Base-by-base conservation (phyloP, 768 basidiomycete species). In the Lepiota venenata region DNA sequence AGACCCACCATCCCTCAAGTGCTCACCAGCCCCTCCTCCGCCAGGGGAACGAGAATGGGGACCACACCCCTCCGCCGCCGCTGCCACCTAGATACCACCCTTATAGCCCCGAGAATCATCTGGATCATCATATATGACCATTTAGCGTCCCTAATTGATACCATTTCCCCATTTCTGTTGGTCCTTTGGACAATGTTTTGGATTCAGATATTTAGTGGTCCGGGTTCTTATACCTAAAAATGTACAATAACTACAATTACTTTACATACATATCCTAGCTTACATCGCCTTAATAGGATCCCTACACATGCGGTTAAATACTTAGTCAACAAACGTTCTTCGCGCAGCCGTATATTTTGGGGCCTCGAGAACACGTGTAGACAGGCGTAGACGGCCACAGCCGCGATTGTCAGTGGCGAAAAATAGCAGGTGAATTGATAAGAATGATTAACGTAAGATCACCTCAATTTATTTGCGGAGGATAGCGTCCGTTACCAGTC, bases 61-160 rank as follows among this genome's bases (percentile, higher is more conserved):
- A 25, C 5, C 25, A 25, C 25, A 25, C 62, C 64, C 43, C 38
- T 46, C n/a, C 71, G 72, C 66, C 53, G 51, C 67, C 60, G 25
- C 50, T 54, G 60, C 42, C 65, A 66, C 40, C 74, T 67, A 66
- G 66, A 62, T 60, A 68, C 63, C 56, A 70, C 61, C 61, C 70
- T 66, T 77, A 75, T 60, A 67, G 64, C 39, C 67, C 73, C 53
- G 81, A 80, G 64, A 76, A 74, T 52, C 75, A 75, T 58, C 68
- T 81, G 51, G 76, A 76, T 58, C 64, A 72, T 47, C 65, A 78
- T 56, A 69, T 79, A 62, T 80, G 71, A 76, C 25, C 25, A 25
- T 25, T 25, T 25, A 25, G 25, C 25, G 62, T 80, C 25, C 25
- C 48, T 55, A 47, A 5, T 60, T 60, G 42, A 40, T 35, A 37